Conservation (phyloP, 169 alveolate genomes). For the Plasmodium vinckei region DNA sequence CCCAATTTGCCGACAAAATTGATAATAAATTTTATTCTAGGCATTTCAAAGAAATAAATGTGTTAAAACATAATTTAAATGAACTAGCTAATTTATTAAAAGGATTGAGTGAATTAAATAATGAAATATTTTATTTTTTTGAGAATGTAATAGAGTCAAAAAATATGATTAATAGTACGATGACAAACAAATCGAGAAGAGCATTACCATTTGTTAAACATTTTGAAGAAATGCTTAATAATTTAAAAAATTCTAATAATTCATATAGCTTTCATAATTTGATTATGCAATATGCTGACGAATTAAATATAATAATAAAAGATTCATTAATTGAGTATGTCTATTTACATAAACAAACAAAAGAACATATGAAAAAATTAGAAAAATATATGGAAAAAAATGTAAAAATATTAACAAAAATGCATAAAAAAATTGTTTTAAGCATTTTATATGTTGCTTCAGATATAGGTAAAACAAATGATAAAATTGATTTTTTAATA, state of each 20-base stretch:
- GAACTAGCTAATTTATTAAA: constrained; percentile 48
- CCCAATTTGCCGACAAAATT: constrained; percentile 1
- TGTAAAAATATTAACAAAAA: constrained; percentile 53
- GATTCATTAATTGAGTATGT: constrained; percentile 57
- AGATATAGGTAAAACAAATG: constrained; percentile 73
- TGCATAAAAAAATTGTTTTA: constrained; percentile 58
- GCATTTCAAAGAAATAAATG: constrained; percentile 38
- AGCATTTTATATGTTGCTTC: constrained; percentile 67
- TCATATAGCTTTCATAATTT: constrained; percentile 34
- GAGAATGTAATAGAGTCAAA: constrained; percentile 35
- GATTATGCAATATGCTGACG: constrained; percentile 64
- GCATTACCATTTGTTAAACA: constrained; percentile 29
- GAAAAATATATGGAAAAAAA: constrained; percentile 57
- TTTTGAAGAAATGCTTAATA: constrained; percentile 45
- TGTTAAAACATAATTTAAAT: constrained; percentile 21
- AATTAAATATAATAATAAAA: constrained; percentile 40
- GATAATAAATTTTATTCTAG: constrained; percentile 12
- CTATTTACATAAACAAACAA: constrained; percentile 34
- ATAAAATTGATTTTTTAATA: constrained; percentile 34
- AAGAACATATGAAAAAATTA: constrained; percentile 32
- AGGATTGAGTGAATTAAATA: constrained; percentile 32
- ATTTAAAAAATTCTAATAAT: constrained; percentile 35
- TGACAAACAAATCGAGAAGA: constrained; percentile 12
- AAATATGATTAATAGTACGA: constrained; percentile 4
- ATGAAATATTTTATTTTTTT: constrained; percentile 14